Evolutionary conservation across 768 basidiomycete species (phyloP).

Genomic region (Lactarius tabidus): DNA sequence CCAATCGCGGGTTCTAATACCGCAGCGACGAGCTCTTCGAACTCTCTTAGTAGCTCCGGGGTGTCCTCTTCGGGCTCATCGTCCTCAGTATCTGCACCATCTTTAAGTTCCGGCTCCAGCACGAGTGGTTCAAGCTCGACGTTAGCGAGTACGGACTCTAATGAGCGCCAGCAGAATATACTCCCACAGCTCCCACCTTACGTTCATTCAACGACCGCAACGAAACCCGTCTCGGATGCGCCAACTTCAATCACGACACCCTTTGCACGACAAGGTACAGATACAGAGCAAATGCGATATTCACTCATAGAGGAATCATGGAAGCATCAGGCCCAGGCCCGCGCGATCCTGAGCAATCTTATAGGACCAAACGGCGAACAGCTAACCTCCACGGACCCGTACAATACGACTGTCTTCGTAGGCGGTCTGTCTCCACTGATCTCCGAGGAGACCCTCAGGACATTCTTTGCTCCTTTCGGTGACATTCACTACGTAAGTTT

Average conservation of each 20-base stretch:
- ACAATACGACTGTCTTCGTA: constrained; percentile 94
- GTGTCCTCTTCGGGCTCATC: constrained; percentile 42
- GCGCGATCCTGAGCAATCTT: constrained; percentile 75
- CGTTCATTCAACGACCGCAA: constrained; percentile 5
- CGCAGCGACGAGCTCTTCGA: constrained; percentile 24
- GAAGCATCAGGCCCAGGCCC: constrained; percentile 82
- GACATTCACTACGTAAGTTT: constrained; percentile 82
- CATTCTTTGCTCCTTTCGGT: constrained; percentile 89
- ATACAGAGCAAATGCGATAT: constrained; percentile 45
- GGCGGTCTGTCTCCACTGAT: constrained; percentile 87
- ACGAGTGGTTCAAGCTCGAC: constrained; percentile 49
- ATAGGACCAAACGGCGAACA: constrained; percentile 86
- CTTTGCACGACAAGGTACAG: constrained; percentile 44
- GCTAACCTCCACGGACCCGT: constrained; percentile 86
- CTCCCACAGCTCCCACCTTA: constrained; percentile 45
- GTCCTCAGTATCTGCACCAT: constrained; percentile 35
- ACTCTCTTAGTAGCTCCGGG: constrained; percentile 27
- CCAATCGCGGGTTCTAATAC: constrained; percentile 50
- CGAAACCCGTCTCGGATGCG: constrained; percentile 15
- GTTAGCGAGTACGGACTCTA: constrained; percentile 45
- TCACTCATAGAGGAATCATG: constrained; percentile 69
- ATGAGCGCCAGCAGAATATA: constrained; percentile 47
- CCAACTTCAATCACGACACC: constrained; percentile 37
- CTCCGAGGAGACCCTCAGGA: constrained; percentile 85
- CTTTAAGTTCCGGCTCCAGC: constrained; percentile 36